Percentiles rank a stretch among this genome's conserved stretches.
Conservation (phyloP, 208 protist species). For the Crithidia fasciculata region DNA sequence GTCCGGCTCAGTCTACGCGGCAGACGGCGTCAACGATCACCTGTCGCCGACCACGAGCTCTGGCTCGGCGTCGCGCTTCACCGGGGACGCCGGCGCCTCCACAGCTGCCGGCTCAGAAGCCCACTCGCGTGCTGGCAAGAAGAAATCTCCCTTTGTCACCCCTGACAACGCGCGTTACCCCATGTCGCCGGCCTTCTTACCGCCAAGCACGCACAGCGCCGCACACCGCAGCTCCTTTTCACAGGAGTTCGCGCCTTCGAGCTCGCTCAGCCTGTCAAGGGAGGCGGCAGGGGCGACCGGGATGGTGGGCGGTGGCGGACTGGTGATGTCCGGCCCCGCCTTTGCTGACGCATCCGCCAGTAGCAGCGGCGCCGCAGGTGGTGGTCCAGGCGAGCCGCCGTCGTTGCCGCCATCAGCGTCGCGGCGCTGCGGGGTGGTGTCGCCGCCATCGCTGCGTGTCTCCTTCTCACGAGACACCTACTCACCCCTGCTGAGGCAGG, state of each 20-base stretch:
- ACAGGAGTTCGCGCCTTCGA: slow-evolving; percentile 7
- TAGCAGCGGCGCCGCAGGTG: background rate
- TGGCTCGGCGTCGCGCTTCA: background rate
- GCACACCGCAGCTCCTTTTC: background rate
- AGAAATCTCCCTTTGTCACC: slow-evolving; percentile 3
- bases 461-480: slow-evolving; percentile 30
- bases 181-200: slow-evolving; percentile 2
- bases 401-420: slow-evolving; percentile 18
- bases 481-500: background rate
- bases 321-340: background rate
- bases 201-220: background rate
- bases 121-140: background rate
- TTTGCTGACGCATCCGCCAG: background rate
- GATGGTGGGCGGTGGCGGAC: background rate
- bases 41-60: background rate
- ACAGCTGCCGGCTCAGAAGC: too few relatives aligned
- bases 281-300: background rate
- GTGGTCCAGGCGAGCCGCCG: background rate
- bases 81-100: background rate
- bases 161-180: slow-evolving; percentile 15
- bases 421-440: slow-evolving; percentile 8
- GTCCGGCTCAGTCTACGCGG: background rate
- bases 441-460: slow-evolving; percentile 27
- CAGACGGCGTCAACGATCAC: background rate
- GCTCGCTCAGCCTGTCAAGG: slow-evolving; percentile 15